Base-by-base conservation (phyloP, 2,329 filamentous ascomycete genomes). In the Aspergillus japonicus region DNA sequence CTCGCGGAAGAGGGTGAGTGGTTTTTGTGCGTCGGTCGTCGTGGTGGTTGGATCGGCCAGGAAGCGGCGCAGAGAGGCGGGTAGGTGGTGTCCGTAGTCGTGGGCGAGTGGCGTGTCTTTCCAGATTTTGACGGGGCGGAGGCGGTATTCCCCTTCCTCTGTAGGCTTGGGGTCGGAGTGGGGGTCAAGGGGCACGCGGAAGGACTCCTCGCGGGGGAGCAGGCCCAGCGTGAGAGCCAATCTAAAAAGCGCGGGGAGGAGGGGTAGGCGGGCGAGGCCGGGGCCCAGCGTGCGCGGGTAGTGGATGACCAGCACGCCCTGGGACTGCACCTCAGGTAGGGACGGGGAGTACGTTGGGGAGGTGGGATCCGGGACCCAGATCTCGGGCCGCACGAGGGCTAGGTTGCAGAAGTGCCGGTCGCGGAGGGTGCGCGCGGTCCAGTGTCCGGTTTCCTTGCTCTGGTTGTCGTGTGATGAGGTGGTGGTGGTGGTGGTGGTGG, bases 361-460 rank as follows among this genome's bases (percentile, higher is more conserved):
- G 16, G 73, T 71, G 0, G 78, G 76, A 64, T 85, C 81, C 0
- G 85, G 83, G 14, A 86, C 65, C 85, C 85, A 87, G n/a, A 88
- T 76, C 65, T 87, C 81, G 0, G 84, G 82, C 59, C 80, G 82
- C 54, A 97, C 82, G 50, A 87, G 87, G 7, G 91, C 88, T 54
- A 98, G 81, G 47, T 82, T 83, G 1, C 91, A 87, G 58, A 72
- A 75, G 24, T 71, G 70, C 33, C 73, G 69, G 58, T 81, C 78
- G 2, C 81, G 76, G 24, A 79, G 66, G 1, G 78, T 78, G 19
- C 79, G 77, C 33, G 70, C 72, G 21, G 67, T 73, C 77, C 77
- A 79, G 77, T 75, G 65, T 81, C 81, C 51, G 78, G 76, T 21
- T 16, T 5, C n/a, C 23, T n/a, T 23, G 23, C 4, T 42, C 23